phyloP scores from a whole-genome alignment of 108 stramenopile species.

The Nitzschia inconspicua region DNA sequence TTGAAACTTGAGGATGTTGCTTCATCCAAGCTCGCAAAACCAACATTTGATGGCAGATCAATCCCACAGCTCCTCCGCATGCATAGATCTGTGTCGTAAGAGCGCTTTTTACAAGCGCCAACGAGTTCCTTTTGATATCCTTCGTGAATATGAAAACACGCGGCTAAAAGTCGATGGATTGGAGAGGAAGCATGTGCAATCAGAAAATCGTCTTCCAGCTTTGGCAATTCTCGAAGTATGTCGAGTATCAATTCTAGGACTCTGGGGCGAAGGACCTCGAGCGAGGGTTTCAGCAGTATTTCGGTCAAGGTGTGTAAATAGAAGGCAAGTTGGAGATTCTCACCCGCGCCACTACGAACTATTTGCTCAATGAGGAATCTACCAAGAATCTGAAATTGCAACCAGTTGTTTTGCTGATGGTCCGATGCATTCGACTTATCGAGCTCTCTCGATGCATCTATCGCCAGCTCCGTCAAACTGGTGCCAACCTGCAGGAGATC shows the following conservation, averaged over 20 bases:
- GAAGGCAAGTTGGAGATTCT: slow-evolving; percentile 44
- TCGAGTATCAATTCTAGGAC: neutral
- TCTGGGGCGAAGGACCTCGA: slow-evolving; percentile 25
- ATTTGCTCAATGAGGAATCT: slow-evolving; percentile 33
- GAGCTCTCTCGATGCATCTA: slow-evolving; percentile 28
- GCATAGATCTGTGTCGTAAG: neutral
- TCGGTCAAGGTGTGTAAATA: slow-evolving; percentile 44
- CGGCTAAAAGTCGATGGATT: slow-evolving; percentile 15
- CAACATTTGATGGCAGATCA: neutral
- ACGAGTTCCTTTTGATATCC: slow-evolving; percentile 14
- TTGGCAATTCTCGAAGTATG: neutral
- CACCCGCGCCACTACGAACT: slow-evolving; percentile 14
- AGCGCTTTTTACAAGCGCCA: too few species aligned
- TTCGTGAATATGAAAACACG: slow-evolving; percentile 23
- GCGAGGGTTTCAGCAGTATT: slow-evolving; percentile 10
- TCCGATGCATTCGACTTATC: neutral
- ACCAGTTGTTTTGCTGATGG: slow-evolving; percentile 20
- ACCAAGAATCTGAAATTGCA: slow-evolving; percentile 34
- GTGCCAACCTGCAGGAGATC: slow-evolving; percentile 35
- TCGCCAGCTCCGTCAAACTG: slow-evolving; percentile 47
- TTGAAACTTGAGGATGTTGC: too few species aligned
- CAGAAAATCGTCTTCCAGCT: slow-evolving; percentile 10
- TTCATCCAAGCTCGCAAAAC: neutral
- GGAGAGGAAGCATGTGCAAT: slow-evolving; percentile 4
- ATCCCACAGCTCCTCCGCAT: neutral